A percentile compares a stretch with the other conserved stretches of the same genome.
phyloP scores from a whole-genome alignment of 2,329 filamentous ascomycete genomes.

The Colletotrichum nymphaeae region DNA sequence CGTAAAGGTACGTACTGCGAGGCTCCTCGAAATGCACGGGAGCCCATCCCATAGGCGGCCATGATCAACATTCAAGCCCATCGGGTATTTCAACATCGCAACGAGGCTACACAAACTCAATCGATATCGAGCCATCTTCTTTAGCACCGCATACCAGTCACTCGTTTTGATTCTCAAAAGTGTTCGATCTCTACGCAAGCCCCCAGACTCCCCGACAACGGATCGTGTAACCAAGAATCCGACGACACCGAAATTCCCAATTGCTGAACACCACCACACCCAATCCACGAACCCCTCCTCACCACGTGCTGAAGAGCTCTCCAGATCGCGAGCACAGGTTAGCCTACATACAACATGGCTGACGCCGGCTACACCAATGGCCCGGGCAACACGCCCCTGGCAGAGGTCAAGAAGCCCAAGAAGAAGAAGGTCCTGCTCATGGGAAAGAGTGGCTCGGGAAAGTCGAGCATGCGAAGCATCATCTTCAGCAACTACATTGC shows the following conservation, averaged over 20 bases:
- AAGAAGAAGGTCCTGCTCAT: constrained; percentile 90
- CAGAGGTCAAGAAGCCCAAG: constrained; percentile 75
- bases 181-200: no score
- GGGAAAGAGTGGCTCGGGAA: constrained; percentile 97
- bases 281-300: neutral
- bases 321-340: neutral
- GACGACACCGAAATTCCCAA: neutral
- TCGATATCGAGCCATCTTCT: neutral
- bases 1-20: constrained; percentile 18
- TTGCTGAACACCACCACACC: neutral
- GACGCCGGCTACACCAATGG: constrained; percentile 9
- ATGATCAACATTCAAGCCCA: constrained; percentile 4
- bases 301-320: neutral
- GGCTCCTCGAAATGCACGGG: constrained; percentile 2
- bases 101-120: neutral
- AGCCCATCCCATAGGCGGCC: neutral
- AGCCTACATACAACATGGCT: neutral
- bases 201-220: neutral
- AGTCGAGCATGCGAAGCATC: constrained; percentile 98
- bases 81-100: neutral
- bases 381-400: constrained; percentile 14
- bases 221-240: neutral
- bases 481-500: constrained; percentile 99
- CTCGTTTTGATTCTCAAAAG: neutral
- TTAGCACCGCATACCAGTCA: neutral